A percentile compares a stretch with the other conserved stretches of the same genome.
Conservation (phyloP, 2,329 filamentous ascomycete species). For the Stylonectria norvegica region DNA sequence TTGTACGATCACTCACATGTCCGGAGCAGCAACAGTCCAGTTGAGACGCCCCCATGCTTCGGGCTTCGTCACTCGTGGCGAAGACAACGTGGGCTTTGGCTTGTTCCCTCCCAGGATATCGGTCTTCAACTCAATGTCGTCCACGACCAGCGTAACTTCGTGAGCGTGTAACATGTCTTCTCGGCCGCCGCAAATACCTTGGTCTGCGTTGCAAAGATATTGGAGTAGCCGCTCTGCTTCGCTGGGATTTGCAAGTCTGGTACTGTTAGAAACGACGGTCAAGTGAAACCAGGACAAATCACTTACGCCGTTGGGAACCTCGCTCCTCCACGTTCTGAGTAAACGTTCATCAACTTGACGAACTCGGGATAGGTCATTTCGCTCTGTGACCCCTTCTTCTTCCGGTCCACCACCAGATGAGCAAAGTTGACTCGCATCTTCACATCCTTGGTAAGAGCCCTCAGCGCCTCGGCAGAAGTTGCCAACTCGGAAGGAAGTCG, state of each 20-base stretch:
- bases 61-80: constrained; percentile 17
- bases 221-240: constrained; percentile 17
- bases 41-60: constrained; percentile 26
- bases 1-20: constrained; percentile 33
- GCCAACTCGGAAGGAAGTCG: constrained; percentile 20
- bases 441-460: constrained; percentile 23
- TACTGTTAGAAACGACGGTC: constrained; percentile 7
- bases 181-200: constrained; percentile 11
- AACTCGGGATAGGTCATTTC: constrained; percentile 26
- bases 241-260: constrained; percentile 13
- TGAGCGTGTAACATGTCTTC: constrained; percentile 13
- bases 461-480: constrained; percentile 23
- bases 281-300: neutral
- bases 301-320: constrained; percentile 28
- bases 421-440: constrained; percentile 35
- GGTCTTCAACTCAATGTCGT: constrained; percentile 21
- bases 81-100: constrained; percentile 18
- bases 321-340: constrained; percentile 30
- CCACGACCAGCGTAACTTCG: constrained; percentile 19
- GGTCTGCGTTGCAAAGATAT: constrained; percentile 11
- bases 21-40: constrained; percentile 35
- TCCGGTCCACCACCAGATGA: constrained; percentile 23
- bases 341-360: constrained; percentile 22
- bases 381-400: constrained; percentile 23
- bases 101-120: constrained; percentile 3